Evolutionary conservation across 2,329 filamentous ascomycete species (phyloP), one percentile per base, ranked within the genome.

Genomic region (Talaromyces sp.): DNA sequence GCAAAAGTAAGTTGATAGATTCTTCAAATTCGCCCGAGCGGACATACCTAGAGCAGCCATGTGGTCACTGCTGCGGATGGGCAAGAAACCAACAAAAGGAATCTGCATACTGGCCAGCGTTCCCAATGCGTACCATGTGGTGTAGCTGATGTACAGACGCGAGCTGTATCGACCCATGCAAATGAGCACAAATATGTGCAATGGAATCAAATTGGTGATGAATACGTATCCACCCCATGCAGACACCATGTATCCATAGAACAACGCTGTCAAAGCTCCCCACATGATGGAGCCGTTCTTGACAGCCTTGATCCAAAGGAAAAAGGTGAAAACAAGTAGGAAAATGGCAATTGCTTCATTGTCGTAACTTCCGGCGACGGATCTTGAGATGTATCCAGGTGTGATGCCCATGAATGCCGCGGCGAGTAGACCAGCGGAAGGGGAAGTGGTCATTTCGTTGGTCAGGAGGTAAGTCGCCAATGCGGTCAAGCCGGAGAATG

Each of bases 261-360:
- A 98, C 63, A 99, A 85, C 50, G 95, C 95, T 72, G 93, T 95
- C 68, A 97, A 84, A 43, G 92, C 93, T 72, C 93, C 94, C 94
- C 94, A 99, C 79, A 97, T 91, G 77, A 96, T 93, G 60, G 95
- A 98, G 31, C 95, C 95, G 65, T 93, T 87, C 84, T 99, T 99
- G 71, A 99, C 85, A 22, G 95, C 92, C 85, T 98, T 98, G 82
- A 99, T 97, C 95, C 95, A 99, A 62, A 99, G 87, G 81, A 89
- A 99, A 81, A 99, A 99, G 76, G 95, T 99, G 79, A 97, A 97
- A 70, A 99, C 95, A 37, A 99, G 87, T 72, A 99, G 84, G 84
- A 99, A 99, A 77, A 99, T 99, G 74, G 95, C 93, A 82, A 99
- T 99, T 70, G 95, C 95, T 82, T 99, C 95, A 83, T 99, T 98